Evolutionary conservation across 1,139 yeast genomes (phyloP), one percentile per base, ranked within the genome.

Genomic region (Saccharomycopsis hybrid): DNA sequence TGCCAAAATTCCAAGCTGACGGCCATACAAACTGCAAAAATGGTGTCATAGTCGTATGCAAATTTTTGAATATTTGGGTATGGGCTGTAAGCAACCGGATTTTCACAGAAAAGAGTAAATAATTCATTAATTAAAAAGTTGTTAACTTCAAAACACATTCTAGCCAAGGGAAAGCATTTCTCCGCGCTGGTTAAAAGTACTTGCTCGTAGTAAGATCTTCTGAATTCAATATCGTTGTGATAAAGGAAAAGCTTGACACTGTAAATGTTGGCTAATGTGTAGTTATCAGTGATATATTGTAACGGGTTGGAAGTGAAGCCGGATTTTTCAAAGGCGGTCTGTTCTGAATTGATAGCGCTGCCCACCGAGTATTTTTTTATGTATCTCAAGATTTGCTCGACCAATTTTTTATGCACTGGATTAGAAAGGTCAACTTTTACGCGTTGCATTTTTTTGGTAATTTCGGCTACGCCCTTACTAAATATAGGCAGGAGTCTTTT

Each of bases 1-100:
- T 41, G 44, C 54, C 54, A 51, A 36, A 37, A 48, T 8, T 51
- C 52, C 11, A 51, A 40, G 28, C 44, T 18, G 18, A 11, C n/a
- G 31, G 42, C n/a, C 49, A 51, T 48, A 5, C 29, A 41, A 8
- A 32, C 24, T 18, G 28, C n/a, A 28, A 49, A 48, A 28, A 51
- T 13, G 4, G n/a, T 11, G 38, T 49, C 49, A 37, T 42, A 48
- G 27, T 30, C 38, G 11, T 30, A 38, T 4, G 42, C 33, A 24
- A 36, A 49, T 8, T 31, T 5, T 30, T 31, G 39, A 27, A 41
- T 13, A 31, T 44, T 45, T 5, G 18, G 13, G 24, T 45, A 51
- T 11, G 13, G 9, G n/a, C 24, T 13, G 18, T 18, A 18, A 18
- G 18, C 18, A 18, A 18, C 18, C 18, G 18, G 18, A 18, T 18